A percentile compares a stretch with the other conserved stretches of the same genome.
These are phyloP conservation scores for Elongisporangium prolatum DNA, from an alignment of 352 stramenopile genomes.

Conservation along the genomic window DNA sequence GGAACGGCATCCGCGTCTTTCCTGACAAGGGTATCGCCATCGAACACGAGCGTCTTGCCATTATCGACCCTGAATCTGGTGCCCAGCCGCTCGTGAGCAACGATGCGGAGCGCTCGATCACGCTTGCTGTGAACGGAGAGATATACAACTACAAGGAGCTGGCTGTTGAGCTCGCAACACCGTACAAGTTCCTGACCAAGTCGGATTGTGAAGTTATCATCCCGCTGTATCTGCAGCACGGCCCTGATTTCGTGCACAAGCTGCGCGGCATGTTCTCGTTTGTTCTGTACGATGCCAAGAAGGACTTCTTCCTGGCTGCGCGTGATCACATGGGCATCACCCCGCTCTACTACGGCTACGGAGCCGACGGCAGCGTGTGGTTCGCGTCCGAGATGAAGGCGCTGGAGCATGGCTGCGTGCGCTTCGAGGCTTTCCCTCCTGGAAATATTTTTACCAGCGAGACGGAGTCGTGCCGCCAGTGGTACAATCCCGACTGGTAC, in stretches of 20 bases:
- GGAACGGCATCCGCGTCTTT: slow-evolving; percentile 89
- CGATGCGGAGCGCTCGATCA: slow-evolving; percentile 83
- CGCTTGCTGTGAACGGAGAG: slow-evolving; percentile 97
- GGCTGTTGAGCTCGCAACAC: slow-evolving; percentile 68
- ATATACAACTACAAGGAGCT: slow-evolving; percentile 99
- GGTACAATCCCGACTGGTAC: slow-evolving; percentile 96
- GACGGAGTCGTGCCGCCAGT: slow-evolving; percentile 89
- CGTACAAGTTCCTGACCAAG: slow-evolving; percentile 94
- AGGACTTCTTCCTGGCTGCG: slow-evolving; percentile 92
- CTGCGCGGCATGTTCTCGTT: slow-evolving; percentile 99
- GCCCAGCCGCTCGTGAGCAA: slow-evolving; percentile 88
- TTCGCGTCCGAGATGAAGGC: slow-evolving; percentile 98
- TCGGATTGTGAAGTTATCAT: slow-evolving; percentile 98
- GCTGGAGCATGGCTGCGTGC: slow-evolving; percentile 81
- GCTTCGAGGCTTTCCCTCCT: slow-evolving; percentile 88
- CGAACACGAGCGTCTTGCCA: slow-evolving; percentile 97
- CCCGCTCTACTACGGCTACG: slow-evolving; percentile 98
- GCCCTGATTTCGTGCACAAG: slow-evolving; percentile 86
- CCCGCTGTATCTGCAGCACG: slow-evolving; percentile 92
- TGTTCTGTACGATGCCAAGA: slow-evolving; percentile 94
- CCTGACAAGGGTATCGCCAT: slow-evolving; percentile 80
- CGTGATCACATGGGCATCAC: slow-evolving; percentile 99
- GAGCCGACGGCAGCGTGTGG: slow-evolving; percentile 95
- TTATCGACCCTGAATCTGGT: slow-evolving; percentile 98
- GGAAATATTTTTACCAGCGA: slow-evolving; percentile 85